phyloP scores from a whole-genome alignment of 2,329 filamentous ascomycete genomes.

The Pseudogymnoascus sp. region DNA sequence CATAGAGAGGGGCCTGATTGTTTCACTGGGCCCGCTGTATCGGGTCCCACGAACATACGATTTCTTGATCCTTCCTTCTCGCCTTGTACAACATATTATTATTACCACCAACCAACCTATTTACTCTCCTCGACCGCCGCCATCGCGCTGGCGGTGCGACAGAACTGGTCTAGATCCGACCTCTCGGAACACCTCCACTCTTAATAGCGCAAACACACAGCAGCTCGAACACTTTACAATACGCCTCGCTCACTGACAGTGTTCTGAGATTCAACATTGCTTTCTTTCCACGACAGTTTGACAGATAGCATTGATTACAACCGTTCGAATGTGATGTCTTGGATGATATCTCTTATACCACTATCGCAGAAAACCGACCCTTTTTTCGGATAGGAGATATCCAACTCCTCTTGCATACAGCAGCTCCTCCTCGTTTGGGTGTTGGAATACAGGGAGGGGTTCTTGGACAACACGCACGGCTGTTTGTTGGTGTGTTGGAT shows the following conservation, averaged over 20 bases:
- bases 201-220: background rate
- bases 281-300: background rate
- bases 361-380: background rate
- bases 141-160: background rate
- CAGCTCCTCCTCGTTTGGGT: background rate
- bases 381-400: background rate
- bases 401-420: background rate
- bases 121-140: background rate
- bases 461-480: background rate
- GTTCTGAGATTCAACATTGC: background rate
- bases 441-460: background rate
- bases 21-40: background rate
- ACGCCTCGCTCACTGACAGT: background rate
- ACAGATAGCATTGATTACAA: background rate
- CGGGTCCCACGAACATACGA: background rate
- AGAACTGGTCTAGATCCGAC: background rate
- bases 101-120: slow-evolving; percentile 1
- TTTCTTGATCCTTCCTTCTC: background rate
- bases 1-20: background rate
- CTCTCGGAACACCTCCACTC: slow-evolving; percentile 3
- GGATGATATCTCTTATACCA: background rate
- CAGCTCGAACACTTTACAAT: background rate
- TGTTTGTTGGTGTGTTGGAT: background rate
- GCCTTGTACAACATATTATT: slow-evolving; percentile 6
- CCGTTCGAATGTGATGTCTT: background rate